Conservation (phyloP, 345 rosid species). For the Brassica napus region Da-Ae NC_063441.1:15592501-15593000, state of each 20-base stretch:
- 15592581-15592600: background rate
- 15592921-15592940: constrained; percentile 35
- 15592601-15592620: constrained; percentile 20
- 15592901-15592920: constrained; percentile 30
- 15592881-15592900: constrained; percentile 10
- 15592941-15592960: constrained; percentile 19
- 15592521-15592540: background rate
- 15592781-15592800: background rate
- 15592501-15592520: background rate
- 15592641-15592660: constrained; percentile 32
- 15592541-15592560: constrained; percentile 25
- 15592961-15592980: constrained; percentile 35
- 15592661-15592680: constrained; percentile 15
- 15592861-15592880: constrained; percentile 26
- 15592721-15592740: constrained; percentile 2
- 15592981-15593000: constrained; percentile 10
- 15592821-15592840: constrained; percentile 9
- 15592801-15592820: background rate
- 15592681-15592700: background rate
- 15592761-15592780: constrained; percentile 5
- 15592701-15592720: constrained; percentile 30
- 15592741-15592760: constrained; percentile 25
- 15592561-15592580: background rate
- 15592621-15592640: constrained; percentile 29
- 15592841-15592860: background rate